Percentiles rank a stretch among this genome's conserved stretches.
phyloP scores from a whole-genome alignment of 2,329 filamentous ascomycete species.

The Leptosphaerulina australis region DNA sequence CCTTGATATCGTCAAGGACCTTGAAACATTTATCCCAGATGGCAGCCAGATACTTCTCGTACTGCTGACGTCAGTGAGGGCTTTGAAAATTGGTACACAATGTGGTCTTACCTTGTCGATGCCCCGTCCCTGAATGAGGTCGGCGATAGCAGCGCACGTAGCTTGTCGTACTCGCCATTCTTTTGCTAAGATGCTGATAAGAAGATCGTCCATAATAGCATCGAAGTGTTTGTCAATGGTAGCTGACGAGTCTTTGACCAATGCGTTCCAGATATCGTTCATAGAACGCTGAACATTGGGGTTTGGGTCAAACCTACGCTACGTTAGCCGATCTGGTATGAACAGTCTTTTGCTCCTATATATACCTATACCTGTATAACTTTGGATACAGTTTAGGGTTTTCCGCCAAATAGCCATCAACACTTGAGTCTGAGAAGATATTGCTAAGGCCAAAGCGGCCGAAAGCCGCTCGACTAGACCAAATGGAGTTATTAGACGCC shows the following conservation, averaged over 20 bases:
- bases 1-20: constrained; percentile 95
- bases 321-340: constrained; percentile 21
- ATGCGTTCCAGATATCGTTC: constrained; percentile 95
- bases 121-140: constrained; percentile 81
- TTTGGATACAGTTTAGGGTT: constrained; percentile 97
- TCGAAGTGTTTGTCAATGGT: constrained; percentile 85
- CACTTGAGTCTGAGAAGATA: constrained; percentile 83
- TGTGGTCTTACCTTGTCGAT: constrained; percentile 49
- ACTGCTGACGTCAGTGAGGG: constrained; percentile 54
- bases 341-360: background rate
- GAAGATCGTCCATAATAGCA: constrained; percentile 83
- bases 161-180: constrained; percentile 95
- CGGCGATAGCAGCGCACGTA: constrained; percentile 86
- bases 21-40: constrained; percentile 88
- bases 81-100: background rate
- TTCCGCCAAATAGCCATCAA: constrained; percentile 69
- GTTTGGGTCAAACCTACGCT: constrained; percentile 79
- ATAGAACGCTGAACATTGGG: constrained; percentile 91
- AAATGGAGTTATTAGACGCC: constrained; percentile 93
- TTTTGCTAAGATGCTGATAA: constrained; percentile 83
- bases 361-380: constrained; percentile 79
- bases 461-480: constrained; percentile 96
- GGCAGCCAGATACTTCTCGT: constrained; percentile 81
- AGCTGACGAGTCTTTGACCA: constrained; percentile 85
- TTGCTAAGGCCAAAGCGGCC: constrained; percentile 90